These are phyloP conservation scores for Colletotrichum falcatum DNA, from an alignment of 2,329 filamentous ascomycete genomes.

Conservation along the genomic window DNA sequence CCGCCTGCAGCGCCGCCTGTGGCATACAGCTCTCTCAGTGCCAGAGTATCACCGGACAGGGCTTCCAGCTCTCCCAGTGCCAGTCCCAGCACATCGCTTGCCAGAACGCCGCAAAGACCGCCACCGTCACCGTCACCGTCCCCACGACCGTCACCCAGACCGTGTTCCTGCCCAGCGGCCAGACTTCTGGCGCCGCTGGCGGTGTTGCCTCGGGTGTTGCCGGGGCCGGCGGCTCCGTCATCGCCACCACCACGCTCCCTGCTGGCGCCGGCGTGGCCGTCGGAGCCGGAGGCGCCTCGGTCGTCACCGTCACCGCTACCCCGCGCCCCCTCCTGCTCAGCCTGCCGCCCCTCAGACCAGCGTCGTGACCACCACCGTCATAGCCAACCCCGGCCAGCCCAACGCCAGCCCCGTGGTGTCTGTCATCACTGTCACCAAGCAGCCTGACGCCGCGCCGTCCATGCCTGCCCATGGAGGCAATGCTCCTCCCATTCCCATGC, in stretches of 20 bases:
- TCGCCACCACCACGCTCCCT: conserved; percentile 39
- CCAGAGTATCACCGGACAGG: conserved; percentile 39
- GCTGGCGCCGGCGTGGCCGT: conserved; percentile 38
- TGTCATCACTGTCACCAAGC: conserved; percentile 23
- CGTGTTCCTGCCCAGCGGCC: conserved; percentile 38
- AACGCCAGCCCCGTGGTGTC: conserved; percentile 7
- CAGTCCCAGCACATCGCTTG: conserved; percentile 41
- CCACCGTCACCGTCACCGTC: conserved; percentile 40
- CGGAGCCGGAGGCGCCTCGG: conserved; percentile 36
- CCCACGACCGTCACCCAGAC: conserved; percentile 41
- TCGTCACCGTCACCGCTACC: conserved; percentile 38
- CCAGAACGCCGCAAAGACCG: conserved; percentile 39
- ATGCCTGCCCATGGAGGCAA: not conserved
- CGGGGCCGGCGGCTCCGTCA: conserved; percentile 32
- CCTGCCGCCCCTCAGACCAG: conserved; percentile 30
- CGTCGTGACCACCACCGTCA: conserved; percentile 26
- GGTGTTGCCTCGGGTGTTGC: conserved; percentile 36
- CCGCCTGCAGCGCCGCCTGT: conserved; percentile 40
- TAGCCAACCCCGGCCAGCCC: conserved; percentile 1
- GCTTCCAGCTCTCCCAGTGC: conserved; percentile 42
- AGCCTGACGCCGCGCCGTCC: conserved; percentile 8
- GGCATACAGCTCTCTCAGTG: conserved; percentile 41
- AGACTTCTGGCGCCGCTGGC: conserved; percentile 12
- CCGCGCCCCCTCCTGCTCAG: conserved; percentile 29
- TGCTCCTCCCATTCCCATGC: no score